Conservation (phyloP, 108 stramenopile genomes). For the Cyclotella choctawhatcheeana region DNA sequence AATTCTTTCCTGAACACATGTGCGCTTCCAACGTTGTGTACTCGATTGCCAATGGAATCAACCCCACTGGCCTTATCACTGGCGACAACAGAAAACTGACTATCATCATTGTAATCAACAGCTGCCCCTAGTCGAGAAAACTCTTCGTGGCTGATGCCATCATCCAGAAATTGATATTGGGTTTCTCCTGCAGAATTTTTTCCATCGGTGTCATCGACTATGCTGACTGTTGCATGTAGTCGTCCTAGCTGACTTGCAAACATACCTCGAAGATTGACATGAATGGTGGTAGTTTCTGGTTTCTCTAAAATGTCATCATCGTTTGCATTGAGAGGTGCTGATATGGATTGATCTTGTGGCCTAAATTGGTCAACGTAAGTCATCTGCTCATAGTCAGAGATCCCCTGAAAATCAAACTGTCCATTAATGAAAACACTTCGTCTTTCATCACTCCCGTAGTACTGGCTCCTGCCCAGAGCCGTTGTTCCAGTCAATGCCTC, state of each 20-base stretch:
- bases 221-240: slow-evolving; percentile 51
- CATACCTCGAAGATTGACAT: slow-evolving; percentile 68
- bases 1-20: slow-evolving; percentile 49
- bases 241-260: slow-evolving; percentile 70
- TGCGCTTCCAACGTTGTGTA: slow-evolving; percentile 56
- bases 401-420: slow-evolving; percentile 64
- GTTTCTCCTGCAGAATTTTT: background rate
- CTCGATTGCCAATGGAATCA: slow-evolving; percentile 10
- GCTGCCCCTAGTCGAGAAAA: slow-evolving; percentile 54
- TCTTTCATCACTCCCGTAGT: slow-evolving; percentile 60
- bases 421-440: slow-evolving; percentile 59
- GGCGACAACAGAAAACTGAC: slow-evolving; percentile 53
- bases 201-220: slow-evolving; percentile 69
- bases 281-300: slow-evolving; percentile 63
- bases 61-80: slow-evolving; percentile 41
- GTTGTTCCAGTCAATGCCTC: slow-evolving; percentile 42
- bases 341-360: slow-evolving; percentile 34
- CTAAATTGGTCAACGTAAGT: slow-evolving; percentile 29
- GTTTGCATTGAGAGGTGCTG: slow-evolving; percentile 40
- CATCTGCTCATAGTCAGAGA: slow-evolving; percentile 65
- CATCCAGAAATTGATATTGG: slow-evolving; percentile 38
- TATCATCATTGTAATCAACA: slow-evolving; percentile 45
- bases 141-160: slow-evolving; percentile 23
- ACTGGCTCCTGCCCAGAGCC: slow-evolving; percentile 46
- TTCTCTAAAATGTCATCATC: slow-evolving; percentile 70